A percentile compares a stretch with the other conserved stretches of the same genome.
Evolutionary conservation across 257 asterid genomes (phyloP).

Genomic region (Echium plantagineum): DNA sequence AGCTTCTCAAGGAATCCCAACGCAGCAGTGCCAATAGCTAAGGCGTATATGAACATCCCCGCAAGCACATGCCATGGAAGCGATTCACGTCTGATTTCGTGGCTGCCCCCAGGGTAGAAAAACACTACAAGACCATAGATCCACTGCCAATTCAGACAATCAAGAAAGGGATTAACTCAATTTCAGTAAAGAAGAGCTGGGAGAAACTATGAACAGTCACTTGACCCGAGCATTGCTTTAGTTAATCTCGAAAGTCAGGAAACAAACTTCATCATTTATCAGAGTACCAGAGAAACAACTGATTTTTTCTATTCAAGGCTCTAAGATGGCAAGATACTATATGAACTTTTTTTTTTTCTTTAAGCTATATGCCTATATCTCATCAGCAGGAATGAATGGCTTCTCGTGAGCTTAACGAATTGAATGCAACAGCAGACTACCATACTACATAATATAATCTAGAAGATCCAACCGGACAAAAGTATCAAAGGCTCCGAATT

Average conservation of each 20-base stretch:
- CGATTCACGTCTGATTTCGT: constrained; percentile 45
- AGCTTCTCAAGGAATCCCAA: constrained; percentile 87
- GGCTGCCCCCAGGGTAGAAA: constrained; percentile 88
- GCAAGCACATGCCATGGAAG: constrained; percentile 92
- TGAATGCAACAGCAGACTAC: background rate
- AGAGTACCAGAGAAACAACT: no score
- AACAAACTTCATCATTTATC: no score
- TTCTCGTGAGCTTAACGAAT: background rate
- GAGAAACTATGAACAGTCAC: background rate
- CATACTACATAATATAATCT: no score
- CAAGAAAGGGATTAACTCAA: background rate
- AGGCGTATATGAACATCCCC: constrained; percentile 47
- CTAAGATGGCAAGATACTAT: no score
- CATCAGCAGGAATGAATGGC: background rate
- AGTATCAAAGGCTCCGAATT: background rate
- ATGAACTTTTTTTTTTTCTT: no score
- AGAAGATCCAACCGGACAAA: background rate
- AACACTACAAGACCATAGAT: constrained; percentile 67
- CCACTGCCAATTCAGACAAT: constrained; percentile 51
- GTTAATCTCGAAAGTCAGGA: no score
- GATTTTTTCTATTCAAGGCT: no score
- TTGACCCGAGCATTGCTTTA: no score
- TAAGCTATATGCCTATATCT: no score
- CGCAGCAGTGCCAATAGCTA: constrained; percentile 59
- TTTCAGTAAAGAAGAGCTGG: background rate